Evolutionary conservation across 306 rosid species (phyloP).

Genomic region (Dryas octopetala): DNA sequence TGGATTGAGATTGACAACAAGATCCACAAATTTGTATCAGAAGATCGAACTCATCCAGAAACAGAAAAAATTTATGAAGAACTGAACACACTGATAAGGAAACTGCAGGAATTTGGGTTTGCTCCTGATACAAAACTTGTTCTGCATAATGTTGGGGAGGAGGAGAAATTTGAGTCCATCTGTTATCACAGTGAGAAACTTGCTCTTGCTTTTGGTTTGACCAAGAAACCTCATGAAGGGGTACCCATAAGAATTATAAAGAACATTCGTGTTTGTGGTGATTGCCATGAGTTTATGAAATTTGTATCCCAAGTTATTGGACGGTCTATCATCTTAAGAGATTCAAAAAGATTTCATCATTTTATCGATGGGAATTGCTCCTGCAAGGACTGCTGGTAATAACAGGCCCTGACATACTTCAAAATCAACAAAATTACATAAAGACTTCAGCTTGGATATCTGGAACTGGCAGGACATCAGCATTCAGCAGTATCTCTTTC

Average conservation of each 20-base stretch:
- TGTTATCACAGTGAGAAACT: conserved; percentile 58
- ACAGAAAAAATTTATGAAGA: conserved; percentile 26
- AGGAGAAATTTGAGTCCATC: conserved; percentile 31
- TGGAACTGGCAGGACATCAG: too few species aligned
- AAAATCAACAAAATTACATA: too few species aligned
- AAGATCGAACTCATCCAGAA: conserved; percentile 28
- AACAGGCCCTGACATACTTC: too few species aligned
- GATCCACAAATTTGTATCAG: conserved; percentile 30
- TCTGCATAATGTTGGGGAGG: conserved; percentile 35
- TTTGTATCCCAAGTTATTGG: conserved; percentile 23
- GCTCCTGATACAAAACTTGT: conserved; percentile 28
- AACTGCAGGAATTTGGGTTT: conserved; percentile 27
- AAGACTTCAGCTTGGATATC: too few species aligned
- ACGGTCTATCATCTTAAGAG: conserved; percentile 29
- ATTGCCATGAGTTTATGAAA: conserved; percentile 31
- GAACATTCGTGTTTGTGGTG: conserved; percentile 24
- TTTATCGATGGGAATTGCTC: conserved; percentile 23
- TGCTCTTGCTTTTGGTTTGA: conserved; percentile 44
- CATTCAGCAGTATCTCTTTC: too few species aligned
- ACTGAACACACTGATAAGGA: conserved; percentile 19
- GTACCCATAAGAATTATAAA: conserved; percentile 50
- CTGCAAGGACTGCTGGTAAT: conserved; percentile 24
- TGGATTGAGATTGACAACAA: conserved; percentile 38
- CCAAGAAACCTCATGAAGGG: conserved; percentile 28
- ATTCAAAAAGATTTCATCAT: conserved; percentile 31